Evolutionary conservation across 257 asterid genomes (phyloP), one percentile per base, ranked within the genome.

Genomic region (Eucommia ulmoides): DNA sequence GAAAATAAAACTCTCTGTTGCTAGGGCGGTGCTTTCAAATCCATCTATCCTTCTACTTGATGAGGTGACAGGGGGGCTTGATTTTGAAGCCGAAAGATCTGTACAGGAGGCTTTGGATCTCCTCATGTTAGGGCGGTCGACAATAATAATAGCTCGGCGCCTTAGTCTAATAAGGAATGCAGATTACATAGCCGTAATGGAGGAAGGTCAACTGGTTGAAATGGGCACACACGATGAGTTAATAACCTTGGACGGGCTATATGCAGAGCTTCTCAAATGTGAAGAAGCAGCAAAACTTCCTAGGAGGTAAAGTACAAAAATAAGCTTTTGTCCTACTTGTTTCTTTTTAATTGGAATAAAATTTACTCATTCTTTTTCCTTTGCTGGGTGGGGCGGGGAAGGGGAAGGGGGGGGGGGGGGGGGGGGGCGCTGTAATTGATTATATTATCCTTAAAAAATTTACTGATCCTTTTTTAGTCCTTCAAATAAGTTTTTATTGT

Each of bases 191-290:
- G 48, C 48, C 15, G 48, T 42, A 2, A 42, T 42, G 48, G 48
- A 42, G 48, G 48, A 42, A 16, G 48, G 48, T 16, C 48, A 42
- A 42, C 48, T 42, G 4, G 48, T 42, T 15, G 48, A 42, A 42
- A 42, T 42, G 48, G 48, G 48, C 19, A 6, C 48, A 42, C 48
- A 42, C 19, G 48, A 42, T n/a, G 48, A 42, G 9, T 16, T 42
- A 16, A 6, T 42, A 42, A 18, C 9, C 48, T 42, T 42, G 48
- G 48, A 16, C 19, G 48, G 48, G 7, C 20, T 7, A 42, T 42
- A 42, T 42, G 48, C 48, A 42, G 48, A 42, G 48, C 48, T 42
- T 16, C 19, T 42, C 15, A 42, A 16, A 16, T 42, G 48, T 42
- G 48, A 42, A 42, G 48, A 42, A n/a, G 48, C 20, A 0, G 48